Conservation (phyloP, 192 early-diverging fungal genomes). For the Diversispora eburnea region DNA sequence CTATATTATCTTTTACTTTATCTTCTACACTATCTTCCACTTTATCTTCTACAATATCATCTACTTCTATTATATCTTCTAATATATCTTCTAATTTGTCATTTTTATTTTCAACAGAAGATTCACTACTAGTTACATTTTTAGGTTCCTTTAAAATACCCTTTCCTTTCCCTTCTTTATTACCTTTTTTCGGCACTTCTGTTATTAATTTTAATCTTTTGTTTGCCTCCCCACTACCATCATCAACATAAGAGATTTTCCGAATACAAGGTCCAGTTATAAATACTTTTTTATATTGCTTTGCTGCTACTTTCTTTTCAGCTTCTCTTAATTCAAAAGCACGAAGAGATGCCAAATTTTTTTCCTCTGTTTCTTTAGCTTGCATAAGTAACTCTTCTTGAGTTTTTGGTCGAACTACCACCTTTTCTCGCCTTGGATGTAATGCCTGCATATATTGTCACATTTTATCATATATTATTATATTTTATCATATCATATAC, state of each 20-base stretch:
- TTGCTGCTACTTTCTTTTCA: constrained; percentile 42
- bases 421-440: constrained; percentile 45
- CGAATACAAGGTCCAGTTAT: constrained; percentile 43
- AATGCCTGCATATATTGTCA: constrained; percentile 29
- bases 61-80: too few relatives aligned
- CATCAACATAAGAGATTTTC: constrained; percentile 48
- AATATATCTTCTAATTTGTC: too few relatives aligned
- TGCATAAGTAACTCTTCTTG: constrained; percentile 54
- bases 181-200: neutral
- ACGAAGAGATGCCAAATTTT: constrained; percentile 46
- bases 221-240: constrained; percentile 35
- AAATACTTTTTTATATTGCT: constrained; percentile 36
- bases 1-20: too few relatives aligned
- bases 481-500: too few relatives aligned
- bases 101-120: too few relatives aligned
- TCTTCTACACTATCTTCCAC: too few relatives aligned
- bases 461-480: neutral
- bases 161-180: constrained; percentile 24
- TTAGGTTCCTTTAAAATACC: constrained; percentile 11
- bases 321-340: constrained; percentile 51
- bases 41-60: too few relatives aligned
- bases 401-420: constrained; percentile 38
- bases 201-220: constrained; percentile 32
- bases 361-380: constrained; percentile 49
- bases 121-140: neutral